Conservation (phyloP, 2,329 filamentous ascomycete species). For the Aspergillaceae sp. region DNA sequence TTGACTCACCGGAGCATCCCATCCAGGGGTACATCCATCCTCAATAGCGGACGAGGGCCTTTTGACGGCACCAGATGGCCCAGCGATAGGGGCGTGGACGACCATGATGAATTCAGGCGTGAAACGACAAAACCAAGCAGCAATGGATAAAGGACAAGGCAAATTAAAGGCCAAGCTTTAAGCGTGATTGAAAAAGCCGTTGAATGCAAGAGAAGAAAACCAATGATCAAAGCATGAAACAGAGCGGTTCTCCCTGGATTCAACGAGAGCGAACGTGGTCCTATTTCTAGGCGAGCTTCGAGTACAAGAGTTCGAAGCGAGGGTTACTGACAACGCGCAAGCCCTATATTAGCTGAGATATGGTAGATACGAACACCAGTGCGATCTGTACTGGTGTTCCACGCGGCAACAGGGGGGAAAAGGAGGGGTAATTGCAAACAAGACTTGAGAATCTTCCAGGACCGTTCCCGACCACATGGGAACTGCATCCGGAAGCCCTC, state of each 20-base stretch:
- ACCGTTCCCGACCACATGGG: no score
- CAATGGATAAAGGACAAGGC: no score
- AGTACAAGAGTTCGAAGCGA: not conserved
- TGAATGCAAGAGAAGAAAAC: not conserved
- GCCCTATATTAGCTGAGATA: not conserved
- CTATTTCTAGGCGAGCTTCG: not conserved
- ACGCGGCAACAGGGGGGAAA: not conserved
- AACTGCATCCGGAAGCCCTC: not conserved
- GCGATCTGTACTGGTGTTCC: no score
- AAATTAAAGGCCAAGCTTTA: no score
- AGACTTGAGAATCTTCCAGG: no score
- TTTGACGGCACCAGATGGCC: slow-evolving; percentile 19
- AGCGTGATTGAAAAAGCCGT: no score
- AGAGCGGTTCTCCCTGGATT: no score
- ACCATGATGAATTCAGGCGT: slow-evolving; percentile 15
- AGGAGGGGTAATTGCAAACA: not conserved
- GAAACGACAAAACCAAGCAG: no score
- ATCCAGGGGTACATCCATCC: slow-evolving; percentile 17
- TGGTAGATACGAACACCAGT: not conserved
- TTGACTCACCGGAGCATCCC: slow-evolving; percentile 24
- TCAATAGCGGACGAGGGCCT: slow-evolving; percentile 21
- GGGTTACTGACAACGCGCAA: no score
- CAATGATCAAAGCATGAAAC: not conserved
- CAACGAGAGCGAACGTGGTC: not conserved
- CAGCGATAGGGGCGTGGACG: slow-evolving; percentile 16